Evolutionary conservation across 1,139 yeast species (phyloP).

Genomic region (Hemisphaericaspora lyxosophila): DNA sequence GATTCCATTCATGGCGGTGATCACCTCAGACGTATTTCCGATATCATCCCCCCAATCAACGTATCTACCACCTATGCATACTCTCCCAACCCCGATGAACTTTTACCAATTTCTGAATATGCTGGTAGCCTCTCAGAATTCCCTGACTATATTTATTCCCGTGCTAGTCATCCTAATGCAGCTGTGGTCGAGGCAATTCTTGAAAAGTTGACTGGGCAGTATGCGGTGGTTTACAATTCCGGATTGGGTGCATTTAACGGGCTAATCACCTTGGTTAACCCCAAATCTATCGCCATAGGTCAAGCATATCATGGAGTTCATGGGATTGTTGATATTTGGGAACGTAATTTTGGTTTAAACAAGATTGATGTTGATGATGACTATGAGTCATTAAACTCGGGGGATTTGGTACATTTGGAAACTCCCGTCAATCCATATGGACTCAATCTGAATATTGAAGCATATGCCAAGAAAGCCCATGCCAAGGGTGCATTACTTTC

Average conservation of each 20-base stretch:
- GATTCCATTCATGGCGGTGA: constrained; percentile 65
- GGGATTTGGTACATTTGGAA: constrained; percentile 82
- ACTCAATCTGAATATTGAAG: constrained; percentile 57
- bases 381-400: constrained; percentile 51
- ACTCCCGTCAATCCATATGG: constrained; percentile 91
- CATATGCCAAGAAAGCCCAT: constrained; percentile 69
- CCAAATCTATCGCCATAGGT: constrained; percentile 73
- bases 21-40: constrained; percentile 40
- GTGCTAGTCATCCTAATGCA: constrained; percentile 72
- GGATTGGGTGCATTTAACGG: constrained; percentile 85
- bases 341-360: constrained; percentile 60
- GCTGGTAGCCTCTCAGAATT: constrained; percentile 22
- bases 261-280: constrained; percentile 67
- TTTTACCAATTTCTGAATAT: constrained; percentile 43
- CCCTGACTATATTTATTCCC: constrained; percentile 48
- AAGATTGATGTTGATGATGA: constrained; percentile 49
- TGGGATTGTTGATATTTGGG: constrained; percentile 62
- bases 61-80: constrained; percentile 79
- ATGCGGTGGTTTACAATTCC: constrained; percentile 64
- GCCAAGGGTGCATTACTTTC: constrained; percentile 63
- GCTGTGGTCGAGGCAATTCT: constrained; percentile 66
- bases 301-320: constrained; percentile 85
- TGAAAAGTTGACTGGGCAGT: constrained; percentile 54
- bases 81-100: constrained; percentile 52
- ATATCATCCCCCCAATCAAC: constrained; percentile 79